phyloP scores from a whole-genome alignment of 2,329 filamentous ascomycete species.

The Arthrobotrys pseudoclavata region DNA sequence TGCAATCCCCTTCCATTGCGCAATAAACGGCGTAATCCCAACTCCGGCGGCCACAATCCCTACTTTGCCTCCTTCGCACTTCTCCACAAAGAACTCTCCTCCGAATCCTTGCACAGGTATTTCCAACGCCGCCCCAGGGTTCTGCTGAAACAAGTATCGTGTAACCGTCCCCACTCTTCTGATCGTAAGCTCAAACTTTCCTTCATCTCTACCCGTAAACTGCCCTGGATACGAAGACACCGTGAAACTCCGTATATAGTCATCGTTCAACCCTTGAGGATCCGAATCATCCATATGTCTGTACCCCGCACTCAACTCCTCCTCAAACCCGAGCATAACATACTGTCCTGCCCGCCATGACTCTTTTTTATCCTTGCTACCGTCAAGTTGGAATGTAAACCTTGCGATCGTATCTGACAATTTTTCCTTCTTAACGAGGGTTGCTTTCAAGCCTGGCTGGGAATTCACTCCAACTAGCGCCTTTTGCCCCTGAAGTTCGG shows the following conservation, averaged over 20 bases:
- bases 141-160: conserved; percentile 73
- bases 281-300: conserved; percentile 87
- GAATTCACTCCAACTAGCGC: conserved; percentile 49
- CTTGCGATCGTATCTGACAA: conserved; percentile 78
- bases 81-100: conserved; percentile 72
- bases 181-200: conserved; percentile 79
- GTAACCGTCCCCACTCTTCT: conserved; percentile 79
- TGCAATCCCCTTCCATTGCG: conserved; percentile 73
- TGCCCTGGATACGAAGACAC: conserved; percentile 74
- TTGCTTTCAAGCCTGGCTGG: conserved; percentile 68
- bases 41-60: conserved; percentile 83
- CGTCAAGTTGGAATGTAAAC: conserved; percentile 70
- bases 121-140: conserved; percentile 71
- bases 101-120: conserved; percentile 80
- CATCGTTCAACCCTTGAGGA: conserved; percentile 83
- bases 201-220: conserved; percentile 64
- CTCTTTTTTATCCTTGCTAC: conserved; percentile 63
- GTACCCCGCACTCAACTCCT: conserved; percentile 79
- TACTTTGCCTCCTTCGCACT: conserved; percentile 66
- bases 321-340: conserved; percentile 79
- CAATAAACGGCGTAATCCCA: conserved; percentile 85
- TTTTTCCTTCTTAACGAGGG: conserved; percentile 72
- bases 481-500: conserved; percentile 69
- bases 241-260: conserved; percentile 86
- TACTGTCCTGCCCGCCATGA: conserved; percentile 80